phyloP scores from a whole-genome alignment of 116 monocot species.

The Iris pallida region DNA sequence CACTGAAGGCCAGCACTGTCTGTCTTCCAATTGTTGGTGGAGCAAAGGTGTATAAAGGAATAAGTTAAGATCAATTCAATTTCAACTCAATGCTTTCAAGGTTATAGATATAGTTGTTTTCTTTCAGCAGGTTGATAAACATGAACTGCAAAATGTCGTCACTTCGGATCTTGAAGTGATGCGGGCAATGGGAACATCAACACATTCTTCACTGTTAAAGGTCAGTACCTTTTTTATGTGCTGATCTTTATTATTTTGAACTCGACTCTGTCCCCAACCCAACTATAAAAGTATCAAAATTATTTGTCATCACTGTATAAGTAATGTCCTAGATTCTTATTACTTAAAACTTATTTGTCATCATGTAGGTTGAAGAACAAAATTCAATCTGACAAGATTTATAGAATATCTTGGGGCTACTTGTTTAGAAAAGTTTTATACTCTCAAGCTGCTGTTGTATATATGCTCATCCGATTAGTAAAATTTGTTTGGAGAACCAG shows the following conservation, averaged over 20 bases:
- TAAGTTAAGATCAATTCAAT: neutral
- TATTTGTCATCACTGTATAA: too few relatives aligned
- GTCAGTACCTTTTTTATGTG: neutral
- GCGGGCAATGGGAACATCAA: conserved; percentile 16
- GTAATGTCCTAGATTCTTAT: too few relatives aligned
- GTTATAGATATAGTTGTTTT: neutral
- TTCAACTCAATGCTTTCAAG: neutral
- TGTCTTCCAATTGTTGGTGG: too few relatives aligned
- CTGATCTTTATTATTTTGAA: neutral
- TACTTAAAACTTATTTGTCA: too few relatives aligned
- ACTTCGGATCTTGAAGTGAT: conserved; percentile 17
- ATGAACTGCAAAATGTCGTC: conserved; percentile 40
- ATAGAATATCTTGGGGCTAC: too few relatives aligned
- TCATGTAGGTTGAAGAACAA: too few relatives aligned
- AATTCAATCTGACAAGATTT: too few relatives aligned
- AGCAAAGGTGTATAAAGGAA: conserved; percentile 28
- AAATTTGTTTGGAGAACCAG: too few relatives aligned
- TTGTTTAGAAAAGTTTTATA: too few relatives aligned
- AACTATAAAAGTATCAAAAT: neutral
- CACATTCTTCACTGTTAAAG: conserved; percentile 14
- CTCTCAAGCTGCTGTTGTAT: too few relatives aligned
- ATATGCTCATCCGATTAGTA: too few relatives aligned
- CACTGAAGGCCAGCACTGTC: too few relatives aligned
- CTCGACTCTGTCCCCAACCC: neutral
- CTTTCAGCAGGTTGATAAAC: conserved; percentile 31